Conservation (phyloP, 305 asterid genomes). For the Fraxinus baroniana region DNA sequence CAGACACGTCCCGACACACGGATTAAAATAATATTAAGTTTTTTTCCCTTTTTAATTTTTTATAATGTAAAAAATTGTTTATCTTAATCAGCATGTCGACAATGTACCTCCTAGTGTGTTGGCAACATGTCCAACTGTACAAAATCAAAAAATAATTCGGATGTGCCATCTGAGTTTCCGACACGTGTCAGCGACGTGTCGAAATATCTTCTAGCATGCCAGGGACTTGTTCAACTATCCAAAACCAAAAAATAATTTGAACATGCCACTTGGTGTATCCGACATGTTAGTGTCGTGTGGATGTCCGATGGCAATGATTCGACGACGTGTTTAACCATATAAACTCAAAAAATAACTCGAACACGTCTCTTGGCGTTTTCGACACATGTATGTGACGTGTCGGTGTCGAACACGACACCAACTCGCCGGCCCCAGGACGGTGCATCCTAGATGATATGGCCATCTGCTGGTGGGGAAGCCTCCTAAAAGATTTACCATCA, state of each 20-base stretch:
- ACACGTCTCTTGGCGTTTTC: not conserved
- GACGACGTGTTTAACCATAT: not conserved
- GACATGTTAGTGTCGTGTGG: not conserved
- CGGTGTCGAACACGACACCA: not conserved
- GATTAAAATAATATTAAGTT: not conserved
- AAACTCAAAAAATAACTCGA: too few species aligned
- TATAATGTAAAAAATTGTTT: not conserved
- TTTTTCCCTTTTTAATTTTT: not conserved
- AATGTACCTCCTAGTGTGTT: not conserved
- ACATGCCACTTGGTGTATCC: not conserved
- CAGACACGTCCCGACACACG: not conserved
- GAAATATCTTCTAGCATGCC: not conserved
- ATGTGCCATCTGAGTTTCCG: not conserved
- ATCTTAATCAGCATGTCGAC: not conserved
- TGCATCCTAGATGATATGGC: not conserved
- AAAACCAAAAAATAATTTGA: not conserved
- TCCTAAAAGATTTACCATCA: not conserved
- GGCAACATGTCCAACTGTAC: not conserved
- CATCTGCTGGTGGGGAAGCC: constrained; percentile 16
- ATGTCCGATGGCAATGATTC: not conserved
- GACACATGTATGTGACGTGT: not conserved
- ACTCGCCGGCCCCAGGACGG: not conserved
- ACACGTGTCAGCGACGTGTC: not conserved
- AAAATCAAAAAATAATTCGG: not conserved
- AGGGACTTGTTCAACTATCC: not conserved